These are phyloP conservation scores for Asterionellopsis glacialis DNA, from an alignment of 108 stramenopile species.

Conservation along the genomic window DNA sequence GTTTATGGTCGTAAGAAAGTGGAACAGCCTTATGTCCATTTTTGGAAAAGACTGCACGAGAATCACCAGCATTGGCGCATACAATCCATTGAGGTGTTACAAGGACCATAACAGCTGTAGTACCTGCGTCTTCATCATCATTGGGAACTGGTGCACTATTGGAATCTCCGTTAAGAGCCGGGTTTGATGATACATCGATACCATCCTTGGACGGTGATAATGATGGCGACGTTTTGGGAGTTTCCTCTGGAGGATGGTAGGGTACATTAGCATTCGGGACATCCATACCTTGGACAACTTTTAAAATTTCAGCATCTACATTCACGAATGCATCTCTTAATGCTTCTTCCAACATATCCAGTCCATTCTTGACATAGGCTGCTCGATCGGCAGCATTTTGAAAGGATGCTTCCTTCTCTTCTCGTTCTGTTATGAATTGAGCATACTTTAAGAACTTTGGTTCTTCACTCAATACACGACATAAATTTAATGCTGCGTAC, in stretches of 20 bases:
- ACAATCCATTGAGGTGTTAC: conserved; percentile 82
- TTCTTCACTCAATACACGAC: conserved; percentile 37
- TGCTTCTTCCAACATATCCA: conserved; percentile 37
- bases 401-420: conserved; percentile 24
- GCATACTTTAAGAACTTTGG: conserved; percentile 44
- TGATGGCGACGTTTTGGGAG: not conserved
- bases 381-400: conserved; percentile 12
- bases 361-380: conserved; percentile 21
- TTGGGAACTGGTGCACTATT: conserved; percentile 13
- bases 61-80: conserved; percentile 97
- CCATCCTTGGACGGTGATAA: too few relatives aligned
- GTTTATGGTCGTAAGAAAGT: conserved; percentile 91
- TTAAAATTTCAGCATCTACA: conserved; percentile 53
- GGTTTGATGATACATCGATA: not conserved
- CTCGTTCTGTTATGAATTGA: conserved; percentile 21
- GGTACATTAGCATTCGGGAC: conserved; percentile 29
- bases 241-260: conserved; percentile 9
- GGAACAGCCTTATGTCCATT: conserved; percentile 39
- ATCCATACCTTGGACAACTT: conserved; percentile 16
- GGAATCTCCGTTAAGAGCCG: not conserved
- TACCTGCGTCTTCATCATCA: conserved; percentile 63
- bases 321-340: conserved; percentile 53
- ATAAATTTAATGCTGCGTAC: conserved; percentile 43
- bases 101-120: conserved; percentile 82
- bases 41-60: conserved; percentile 64